Conservation (phyloP, 805 yeast genomes). For the Myxozyma kluyveri region DNA sequence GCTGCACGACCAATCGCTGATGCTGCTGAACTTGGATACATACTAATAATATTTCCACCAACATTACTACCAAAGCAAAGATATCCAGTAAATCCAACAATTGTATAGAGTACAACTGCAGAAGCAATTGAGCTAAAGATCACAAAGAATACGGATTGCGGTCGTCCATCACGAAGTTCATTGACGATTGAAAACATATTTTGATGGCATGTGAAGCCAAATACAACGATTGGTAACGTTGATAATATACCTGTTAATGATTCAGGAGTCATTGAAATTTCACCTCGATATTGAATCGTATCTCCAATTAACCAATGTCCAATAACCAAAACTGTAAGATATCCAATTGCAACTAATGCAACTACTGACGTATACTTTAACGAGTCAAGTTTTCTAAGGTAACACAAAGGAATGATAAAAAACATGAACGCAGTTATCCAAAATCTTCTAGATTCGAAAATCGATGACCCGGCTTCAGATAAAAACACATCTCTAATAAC, state of each 20-base stretch:
- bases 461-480: slow-evolving; percentile 3
- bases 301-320: slow-evolving; percentile 65
- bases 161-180: slow-evolving; percentile 62
- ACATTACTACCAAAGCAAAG: slow-evolving; percentile 81
- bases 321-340: slow-evolving; percentile 69
- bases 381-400: slow-evolving; percentile 72
- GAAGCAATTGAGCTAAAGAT: slow-evolving; percentile 54
- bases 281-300: slow-evolving; percentile 51
- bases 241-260: slow-evolving; percentile 49
- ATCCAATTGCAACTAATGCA: slow-evolving; percentile 77
- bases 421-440: slow-evolving; percentile 51
- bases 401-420: slow-evolving; percentile 62
- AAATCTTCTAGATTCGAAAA: slow-evolving; percentile 39
- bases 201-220: slow-evolving; percentile 95
- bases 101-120: slow-evolving; percentile 60
- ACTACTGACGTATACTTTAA: slow-evolving; percentile 80
- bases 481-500: slow-evolving; percentile 35
- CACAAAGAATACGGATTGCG: slow-evolving; percentile 47
- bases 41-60: slow-evolving; percentile 72
- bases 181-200: slow-evolving; percentile 88
- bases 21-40: slow-evolving; percentile 64
- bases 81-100: slow-evolving; percentile 81
- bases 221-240: slow-evolving; percentile 86
- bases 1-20: slow-evolving; percentile 78
- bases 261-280: slow-evolving; percentile 50